Percentiles rank a stretch among this genome's conserved stretches.
Conservation (phyloP, 2,329 filamentous ascomycete species). For the Hypoxylon sp. region DNA sequence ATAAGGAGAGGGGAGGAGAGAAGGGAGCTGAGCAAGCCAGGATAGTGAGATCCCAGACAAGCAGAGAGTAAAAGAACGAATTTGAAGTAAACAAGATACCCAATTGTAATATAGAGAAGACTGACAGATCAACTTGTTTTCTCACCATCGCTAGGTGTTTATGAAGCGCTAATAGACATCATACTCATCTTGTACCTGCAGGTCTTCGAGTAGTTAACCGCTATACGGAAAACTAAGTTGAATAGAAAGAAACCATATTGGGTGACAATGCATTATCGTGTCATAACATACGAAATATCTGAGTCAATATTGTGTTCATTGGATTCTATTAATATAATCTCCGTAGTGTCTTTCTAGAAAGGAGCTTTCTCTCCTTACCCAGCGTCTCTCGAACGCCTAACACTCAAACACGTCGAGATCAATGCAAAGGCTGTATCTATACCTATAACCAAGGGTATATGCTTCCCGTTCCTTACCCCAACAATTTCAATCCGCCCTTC, state of each 20-base stretch:
- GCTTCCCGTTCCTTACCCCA: conserved; percentile 64
- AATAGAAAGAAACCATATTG: background rate
- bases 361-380: conserved; percentile 2
- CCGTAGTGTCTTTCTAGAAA: conserved; percentile 10
- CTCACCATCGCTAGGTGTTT: background rate
- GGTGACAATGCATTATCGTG: background rate
- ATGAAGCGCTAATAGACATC: background rate
- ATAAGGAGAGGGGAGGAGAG: background rate
- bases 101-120: conserved; percentile 33
- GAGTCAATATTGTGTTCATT: background rate
- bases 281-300: background rate
- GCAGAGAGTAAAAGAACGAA: conserved; percentile 8
- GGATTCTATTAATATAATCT: conserved; percentile 18
- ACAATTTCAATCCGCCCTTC: conserved; percentile 74
- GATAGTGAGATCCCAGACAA: background rate
- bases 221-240: conserved; percentile 3
- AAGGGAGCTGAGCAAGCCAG: background rate
- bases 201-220: background rate
- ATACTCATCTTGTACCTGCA: conserved; percentile 1
- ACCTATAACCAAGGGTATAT: conserved; percentile 14
- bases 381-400: conserved; percentile 21
- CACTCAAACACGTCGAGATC: conserved; percentile 9
- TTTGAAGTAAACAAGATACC: conserved; percentile 39
- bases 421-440: background rate
- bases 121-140: conserved; percentile 14